Evolutionary conservation across 176 grass and related monocot species (phyloP).

Genomic region (Metroxylon sagu): DNA sequence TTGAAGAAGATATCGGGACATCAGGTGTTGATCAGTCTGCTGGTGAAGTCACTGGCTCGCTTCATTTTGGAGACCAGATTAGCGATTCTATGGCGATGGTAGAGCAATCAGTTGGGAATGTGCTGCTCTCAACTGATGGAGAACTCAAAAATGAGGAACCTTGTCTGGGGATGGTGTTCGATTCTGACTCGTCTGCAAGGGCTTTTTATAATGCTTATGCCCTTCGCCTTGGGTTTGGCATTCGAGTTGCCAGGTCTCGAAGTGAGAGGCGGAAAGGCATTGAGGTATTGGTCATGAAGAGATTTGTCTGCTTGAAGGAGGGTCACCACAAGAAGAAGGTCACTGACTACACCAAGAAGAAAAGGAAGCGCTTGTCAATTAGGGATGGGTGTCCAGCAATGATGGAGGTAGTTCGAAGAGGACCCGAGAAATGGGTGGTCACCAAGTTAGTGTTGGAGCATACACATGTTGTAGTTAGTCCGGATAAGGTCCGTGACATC

Average conservation of each 20-base stretch:
- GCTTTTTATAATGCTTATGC: conserved; percentile 72
- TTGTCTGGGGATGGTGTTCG: conserved; percentile 68
- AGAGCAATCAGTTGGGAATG: conserved; percentile 18
- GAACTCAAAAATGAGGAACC: conserved; percentile 41
- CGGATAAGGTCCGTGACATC: conserved; percentile 55
- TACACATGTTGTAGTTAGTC: conserved; percentile 73
- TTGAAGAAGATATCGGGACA: conserved; percentile 38
- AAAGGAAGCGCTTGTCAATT: conserved; percentile 78
- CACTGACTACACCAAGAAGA: conserved; percentile 44
- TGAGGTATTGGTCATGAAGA: conserved; percentile 83
- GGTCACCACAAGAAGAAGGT: conserved; percentile 95
- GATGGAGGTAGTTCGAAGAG: conserved; percentile 83
- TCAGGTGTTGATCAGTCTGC: conserved; percentile 24
- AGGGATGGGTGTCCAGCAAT: conserved; percentile 88
- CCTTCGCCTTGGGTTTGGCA: conserved; percentile 58
- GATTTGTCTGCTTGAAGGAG: conserved; percentile 97
- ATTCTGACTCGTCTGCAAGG: conserved; percentile 57
- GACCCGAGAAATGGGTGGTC: conserved; percentile 56
- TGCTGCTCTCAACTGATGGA: conserved; percentile 26
- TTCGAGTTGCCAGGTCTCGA: conserved; percentile 79
- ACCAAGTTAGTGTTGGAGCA: conserved; percentile 78
- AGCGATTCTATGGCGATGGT: conserved; percentile 7
- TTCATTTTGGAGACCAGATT: conserved; percentile 15
- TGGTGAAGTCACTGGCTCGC: conserved; percentile 12
- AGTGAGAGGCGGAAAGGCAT: conserved; percentile 67